Percentiles rank a stretch among this genome's conserved stretches.
phyloP scores from a whole-genome alignment of 352 stramenopile species.

The Hyaloperonospora arabidopsidis region DNA sequence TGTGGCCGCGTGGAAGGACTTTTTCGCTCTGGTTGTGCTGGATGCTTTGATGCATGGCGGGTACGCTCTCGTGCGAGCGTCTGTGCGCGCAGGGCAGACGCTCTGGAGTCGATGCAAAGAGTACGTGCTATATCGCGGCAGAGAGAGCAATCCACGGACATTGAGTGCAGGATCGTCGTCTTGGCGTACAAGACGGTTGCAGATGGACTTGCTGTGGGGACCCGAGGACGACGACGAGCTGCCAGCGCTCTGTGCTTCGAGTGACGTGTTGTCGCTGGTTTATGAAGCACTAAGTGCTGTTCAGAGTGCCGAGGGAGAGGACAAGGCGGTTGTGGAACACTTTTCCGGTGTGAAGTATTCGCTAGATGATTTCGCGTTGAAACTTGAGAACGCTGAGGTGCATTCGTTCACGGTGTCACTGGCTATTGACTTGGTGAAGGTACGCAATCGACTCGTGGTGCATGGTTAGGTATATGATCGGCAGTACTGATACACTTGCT shows the following conservation, averaged over 20 bases:
- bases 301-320: constrained; percentile 19
- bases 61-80: constrained; percentile 31
- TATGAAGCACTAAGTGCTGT: constrained; percentile 57
- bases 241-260: constrained; percentile 45
- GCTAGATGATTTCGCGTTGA: constrained; percentile 38
- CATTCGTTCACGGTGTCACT: constrained; percentile 36
- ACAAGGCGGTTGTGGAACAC: constrained; percentile 37
- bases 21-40: constrained; percentile 59
- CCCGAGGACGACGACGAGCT: constrained; percentile 53
- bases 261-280: constrained; percentile 45
- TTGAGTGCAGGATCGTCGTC: constrained; percentile 34
- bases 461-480: neutral
- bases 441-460: constrained; percentile 13
- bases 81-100: constrained; percentile 59
- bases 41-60: constrained; percentile 61
- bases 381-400: constrained; percentile 30
- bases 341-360: constrained; percentile 47
- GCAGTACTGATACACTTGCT: neutral
- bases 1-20: constrained; percentile 67
- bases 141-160: constrained; percentile 51
- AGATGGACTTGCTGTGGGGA: constrained; percentile 58
- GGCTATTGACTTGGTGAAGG: constrained; percentile 42
- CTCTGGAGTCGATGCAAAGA: constrained; percentile 62
- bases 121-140: constrained; percentile 57
- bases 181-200: constrained; percentile 65